Evolutionary conservation across 2,329 filamentous ascomycete genomes (phyloP), one percentile per base, ranked within the genome.

Genomic region (Achaetomium macrosporum): DNA sequence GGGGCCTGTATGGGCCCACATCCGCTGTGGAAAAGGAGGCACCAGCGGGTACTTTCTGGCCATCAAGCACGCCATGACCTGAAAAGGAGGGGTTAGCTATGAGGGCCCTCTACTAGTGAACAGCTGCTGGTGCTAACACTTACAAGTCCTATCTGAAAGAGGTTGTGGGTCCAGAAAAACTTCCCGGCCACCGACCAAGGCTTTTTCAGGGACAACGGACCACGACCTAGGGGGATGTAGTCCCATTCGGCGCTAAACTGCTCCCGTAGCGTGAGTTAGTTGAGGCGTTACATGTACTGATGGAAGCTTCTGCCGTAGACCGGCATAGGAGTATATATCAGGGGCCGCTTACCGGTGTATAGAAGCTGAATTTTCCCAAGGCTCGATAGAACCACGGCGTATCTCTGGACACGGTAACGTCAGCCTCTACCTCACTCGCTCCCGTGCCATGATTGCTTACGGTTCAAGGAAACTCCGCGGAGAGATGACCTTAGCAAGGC

Each of bases 211-310:
- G 7, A 37, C 12, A 16, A 12, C 5, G 49, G 49, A 17, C 13
- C 6, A 12, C n/a, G 5, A n/a, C 19, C n/a, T 1, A 7, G 2
- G 1, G 37, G 37, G 12, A 55, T 29, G 20, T 25, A 45, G 29
- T 55, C 53, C 53, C 53, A 55, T 17, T 55, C 49, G 4, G 49
- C 29, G 13, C 40, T 41, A 29, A 52, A 55, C 42, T 55, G 53
- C 11, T 55, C 53, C 51, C 48, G 15, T n/a, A 17, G n/a, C 11
- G 5, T 37, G 8, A 29, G 11, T 8, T 12, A 11, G 19, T 5
- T 7, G 33, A 19, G 9, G 13, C 25, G 25, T 25, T 25, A n/a
- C n/a, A n/a, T n/a, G n/a, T 25, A 25, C 25, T 25, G 25, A 25
- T 25, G 25, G 4, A 25, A 25, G 25, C 25, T 25, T 25, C 25